Percentiles rank a stretch among this genome's conserved stretches.
phyloP scores from a whole-genome alignment of 2,329 filamentous ascomycete species.

The Cordyceps javanica region DNA sequence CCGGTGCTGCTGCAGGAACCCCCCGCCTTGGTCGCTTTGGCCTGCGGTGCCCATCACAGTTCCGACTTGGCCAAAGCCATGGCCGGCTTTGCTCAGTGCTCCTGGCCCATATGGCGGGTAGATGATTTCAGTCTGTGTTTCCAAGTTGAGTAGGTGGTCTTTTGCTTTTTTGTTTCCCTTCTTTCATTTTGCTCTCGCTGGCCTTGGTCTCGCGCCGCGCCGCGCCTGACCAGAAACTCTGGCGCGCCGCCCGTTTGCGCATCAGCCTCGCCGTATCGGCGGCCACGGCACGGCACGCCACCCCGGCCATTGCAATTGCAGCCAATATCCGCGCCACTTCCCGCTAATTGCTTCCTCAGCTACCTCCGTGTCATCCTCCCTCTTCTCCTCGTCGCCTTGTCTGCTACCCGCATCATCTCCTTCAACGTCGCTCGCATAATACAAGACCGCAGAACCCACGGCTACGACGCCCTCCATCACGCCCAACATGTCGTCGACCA shows the following conservation, averaged over 20 bases:
- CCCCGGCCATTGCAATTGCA: not conserved
- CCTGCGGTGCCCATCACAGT: not conserved
- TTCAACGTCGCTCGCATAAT: conserved; percentile 4
- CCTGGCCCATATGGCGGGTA: conserved; percentile 54
- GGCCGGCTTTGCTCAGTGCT: conserved; percentile 48
- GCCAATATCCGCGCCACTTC: not conserved
- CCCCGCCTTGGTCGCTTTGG: not conserved
- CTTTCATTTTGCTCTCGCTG: not conserved
- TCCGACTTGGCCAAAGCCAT: conserved; percentile 16
- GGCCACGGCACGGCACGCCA: too few relatives aligned
- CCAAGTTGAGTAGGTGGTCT: conserved; percentile 12
- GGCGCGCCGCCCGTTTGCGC: too few relatives aligned
- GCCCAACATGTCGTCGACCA: conserved; percentile 27
- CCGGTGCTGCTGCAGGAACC: not conserved
- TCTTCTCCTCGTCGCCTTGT: not conserved
- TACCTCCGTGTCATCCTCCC: conserved; percentile 22
- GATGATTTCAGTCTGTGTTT: conserved; percentile 62
- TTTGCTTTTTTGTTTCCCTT: not conserved
- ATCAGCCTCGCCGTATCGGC: not conserved
- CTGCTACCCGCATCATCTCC: conserved; percentile 1
- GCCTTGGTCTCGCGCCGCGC: not conserved
- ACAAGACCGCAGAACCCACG: not conserved
- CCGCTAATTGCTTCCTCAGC: conserved; percentile 18
- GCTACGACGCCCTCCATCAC: not conserved
- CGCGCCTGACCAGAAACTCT: too few relatives aligned